A percentile compares a stretch with the other conserved stretches of the same genome.
phyloP scores from a whole-genome alignment of 2,329 filamentous ascomycete genomes.

The Sporothrix brunneoviolacea region DNA sequence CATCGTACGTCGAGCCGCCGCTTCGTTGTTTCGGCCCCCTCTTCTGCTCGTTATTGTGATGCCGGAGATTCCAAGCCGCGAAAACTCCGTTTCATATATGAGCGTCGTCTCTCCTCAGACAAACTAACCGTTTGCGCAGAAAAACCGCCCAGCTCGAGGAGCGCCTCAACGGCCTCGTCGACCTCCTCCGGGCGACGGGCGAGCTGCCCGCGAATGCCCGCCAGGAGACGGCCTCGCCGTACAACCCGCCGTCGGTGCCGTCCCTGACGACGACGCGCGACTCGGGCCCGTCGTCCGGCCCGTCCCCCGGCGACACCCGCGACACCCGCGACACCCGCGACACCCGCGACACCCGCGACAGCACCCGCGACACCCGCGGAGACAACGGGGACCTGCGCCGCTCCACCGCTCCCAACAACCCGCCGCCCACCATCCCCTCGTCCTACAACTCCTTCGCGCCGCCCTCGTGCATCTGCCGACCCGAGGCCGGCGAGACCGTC shows the following conservation, averaged over 20 bases:
- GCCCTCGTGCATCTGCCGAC: slow-evolving; percentile 41
- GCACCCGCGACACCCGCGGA: too few relatives aligned
- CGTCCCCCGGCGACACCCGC: background rate
- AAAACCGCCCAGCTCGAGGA: slow-evolving; percentile 45
- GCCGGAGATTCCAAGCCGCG: background rate
- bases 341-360: too few relatives aligned
- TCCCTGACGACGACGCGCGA: background rate
- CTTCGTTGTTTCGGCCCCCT: background rate
- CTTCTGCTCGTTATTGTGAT: background rate
- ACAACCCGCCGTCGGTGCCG: background rate
- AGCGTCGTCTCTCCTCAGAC: background rate
- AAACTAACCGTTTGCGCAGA: slow-evolving; percentile 26
- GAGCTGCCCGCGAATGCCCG: slow-evolving; percentile 23
- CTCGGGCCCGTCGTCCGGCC: background rate
- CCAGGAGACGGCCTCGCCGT: slow-evolving; percentile 4
- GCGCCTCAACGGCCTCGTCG: slow-evolving; percentile 42
- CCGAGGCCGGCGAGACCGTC: slow-evolving; percentile 31
- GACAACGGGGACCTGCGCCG: background rate
- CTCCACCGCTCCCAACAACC: background rate
- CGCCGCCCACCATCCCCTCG: slow-evolving; percentile 10
- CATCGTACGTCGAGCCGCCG: slow-evolving; percentile 40
- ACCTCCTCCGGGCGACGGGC: slow-evolving; percentile 38
- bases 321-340: background rate
- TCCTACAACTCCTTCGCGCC: slow-evolving; percentile 41
- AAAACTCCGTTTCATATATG: slow-evolving; percentile 5